phyloP scores from a whole-genome alignment of 1,139 yeast species.

The Kurtzmaniella quercitrusa region DNA sequence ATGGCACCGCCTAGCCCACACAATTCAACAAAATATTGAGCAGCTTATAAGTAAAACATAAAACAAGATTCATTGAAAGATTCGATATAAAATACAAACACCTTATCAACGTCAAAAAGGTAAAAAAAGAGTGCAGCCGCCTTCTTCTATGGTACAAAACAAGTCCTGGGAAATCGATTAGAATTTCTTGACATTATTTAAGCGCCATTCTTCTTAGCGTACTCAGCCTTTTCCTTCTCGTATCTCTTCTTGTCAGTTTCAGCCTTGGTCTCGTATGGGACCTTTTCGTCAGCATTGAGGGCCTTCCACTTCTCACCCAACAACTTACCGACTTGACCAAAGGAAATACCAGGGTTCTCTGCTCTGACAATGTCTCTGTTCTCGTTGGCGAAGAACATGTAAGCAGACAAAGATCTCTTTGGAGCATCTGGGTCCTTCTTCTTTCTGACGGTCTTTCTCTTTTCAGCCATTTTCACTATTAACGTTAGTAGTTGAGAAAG shows the following conservation, averaged over 20 bases:
- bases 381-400: constrained; percentile 98
- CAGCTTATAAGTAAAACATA: constrained; percentile 2
- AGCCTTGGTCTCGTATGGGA: constrained; percentile 89
- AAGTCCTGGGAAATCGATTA: background rate
- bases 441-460: constrained; percentile 46
- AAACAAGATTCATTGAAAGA: background rate
- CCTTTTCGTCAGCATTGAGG: constrained; percentile 71
- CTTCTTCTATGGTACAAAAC: constrained; percentile 11
- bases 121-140: constrained; percentile 1
- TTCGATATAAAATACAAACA: background rate
- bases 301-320: constrained; percentile 98
- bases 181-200: constrained; percentile 3
- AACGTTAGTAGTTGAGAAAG: constrained; percentile 8
- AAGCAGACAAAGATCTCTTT: constrained; percentile 95
- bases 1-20: background rate
- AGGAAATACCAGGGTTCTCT: constrained; percentile 90
- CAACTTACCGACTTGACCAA: constrained; percentile 88
- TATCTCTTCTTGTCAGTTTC: constrained; percentile 96
- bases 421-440: constrained; percentile 96
- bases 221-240: constrained; percentile 92
- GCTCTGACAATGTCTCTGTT: constrained; percentile 93
- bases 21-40: constrained; percentile 1
- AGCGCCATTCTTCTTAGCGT: constrained; percentile 46
- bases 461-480: constrained; percentile 23
- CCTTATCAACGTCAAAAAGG: background rate